Base-by-base conservation (phyloP, 371 early-diverging fungal species). In the Smittium culicis region DNA sequence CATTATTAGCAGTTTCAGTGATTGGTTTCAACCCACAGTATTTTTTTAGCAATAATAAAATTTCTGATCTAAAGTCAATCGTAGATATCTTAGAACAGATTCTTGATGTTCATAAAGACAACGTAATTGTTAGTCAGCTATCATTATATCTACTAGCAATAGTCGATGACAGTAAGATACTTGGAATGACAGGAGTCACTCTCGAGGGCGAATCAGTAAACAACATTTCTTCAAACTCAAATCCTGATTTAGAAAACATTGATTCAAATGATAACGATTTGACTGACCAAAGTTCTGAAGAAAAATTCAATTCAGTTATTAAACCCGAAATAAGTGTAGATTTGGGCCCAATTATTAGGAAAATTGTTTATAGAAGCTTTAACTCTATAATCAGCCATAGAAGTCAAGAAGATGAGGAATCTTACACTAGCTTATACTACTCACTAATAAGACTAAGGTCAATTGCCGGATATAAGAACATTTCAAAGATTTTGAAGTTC, bases 131-230 rank as follows among this genome's bases (percentile, higher is more conserved):
- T 17, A 25, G 29, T 30, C 33, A 35, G 30, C 65, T 64, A 1
- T 5, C 54, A 17, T n/a, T 64, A 11, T 64, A 32, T 29, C 16
- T 64, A 24, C n/a, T 34, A 17, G 3, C 25, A 14, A 16, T 14
- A 27, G 14, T 64, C 3, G 65, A 64, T 34, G 28, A 64, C 16
- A 35, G 35, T 45, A 64, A 64, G 29, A 25, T 64, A 11, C 27
- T 64, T 34, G 16, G 45, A 64, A 34, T 64, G 16, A 29, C 35
- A 2, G 54, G 35, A 14, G 35, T 11, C 17, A 5, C 2, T 8
- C 54, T 32, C 14, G 27, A 34, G 17, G n/a, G 1, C 8, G 35
- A 20, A 29, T 29, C 20, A 11, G 24, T 29, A 31, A 14, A 62
- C 25, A n/a, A n/a, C n/a, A n/a, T n/a, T n/a, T 11, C 28, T 27